Conservation (phyloP, 345 rosid species). For the Litchi chinensis region DNA sequence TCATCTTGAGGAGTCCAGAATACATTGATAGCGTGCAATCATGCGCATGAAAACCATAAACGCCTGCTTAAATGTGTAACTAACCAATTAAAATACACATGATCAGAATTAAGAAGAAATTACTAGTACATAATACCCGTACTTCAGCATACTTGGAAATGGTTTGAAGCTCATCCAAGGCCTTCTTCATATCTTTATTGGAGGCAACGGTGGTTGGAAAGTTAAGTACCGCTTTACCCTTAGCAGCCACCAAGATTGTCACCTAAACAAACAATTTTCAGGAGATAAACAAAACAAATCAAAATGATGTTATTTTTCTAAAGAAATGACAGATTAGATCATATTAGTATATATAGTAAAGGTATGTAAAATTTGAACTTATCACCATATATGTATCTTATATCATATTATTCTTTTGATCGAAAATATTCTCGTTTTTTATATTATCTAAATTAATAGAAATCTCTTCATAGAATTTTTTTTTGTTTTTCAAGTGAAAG, state of each 20-base stretch:
- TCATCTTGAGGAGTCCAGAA: conserved; percentile 1
- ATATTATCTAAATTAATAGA: no score
- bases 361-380: no score
- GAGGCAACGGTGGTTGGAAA: background rate
- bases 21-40: background rate
- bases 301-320: background rate
- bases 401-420: background rate
- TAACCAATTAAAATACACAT: background rate
- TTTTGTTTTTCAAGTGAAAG: background rate
- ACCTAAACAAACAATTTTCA: background rate
- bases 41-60: background rate
- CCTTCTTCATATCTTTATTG: background rate
- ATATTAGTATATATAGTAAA: no score
- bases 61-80: background rate
- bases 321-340: no score
- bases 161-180: background rate
- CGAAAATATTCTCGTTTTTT: no score
- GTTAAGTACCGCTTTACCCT: background rate
- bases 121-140: background rate
- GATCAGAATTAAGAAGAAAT: no score
- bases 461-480: background rate
- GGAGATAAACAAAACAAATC: background rate
- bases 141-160: background rate
- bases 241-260: background rate
- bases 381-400: no score